A percentile compares a stretch with the other conserved stretches of the same genome.
Evolutionary conservation across 768 basidiomycete species (phyloP).

Genomic region (Leccinum subtestaceum): DNA sequence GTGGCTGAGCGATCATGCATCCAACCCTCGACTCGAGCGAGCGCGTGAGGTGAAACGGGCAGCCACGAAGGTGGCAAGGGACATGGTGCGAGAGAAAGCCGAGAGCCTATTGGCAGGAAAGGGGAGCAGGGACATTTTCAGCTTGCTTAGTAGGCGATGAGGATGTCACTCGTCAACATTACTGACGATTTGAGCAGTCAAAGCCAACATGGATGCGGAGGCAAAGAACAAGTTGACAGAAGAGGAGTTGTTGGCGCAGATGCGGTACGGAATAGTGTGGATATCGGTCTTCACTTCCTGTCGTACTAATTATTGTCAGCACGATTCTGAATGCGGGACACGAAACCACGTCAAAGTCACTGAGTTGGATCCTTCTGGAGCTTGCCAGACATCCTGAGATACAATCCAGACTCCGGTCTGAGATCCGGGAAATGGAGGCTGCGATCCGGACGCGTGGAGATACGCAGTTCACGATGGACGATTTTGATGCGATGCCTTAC

Average conservation of each 20-base stretch:
- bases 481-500: slow-evolving; percentile 55
- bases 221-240: slow-evolving; percentile 24
- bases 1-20: slow-evolving; percentile 30
- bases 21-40: slow-evolving; percentile 18
- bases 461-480: slow-evolving; percentile 29
- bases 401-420: slow-evolving; percentile 55
- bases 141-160: slow-evolving; percentile 38
- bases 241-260: slow-evolving; percentile 14
- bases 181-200: slow-evolving; percentile 14
- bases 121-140: slow-evolving; percentile 18
- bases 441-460: slow-evolving; percentile 9
- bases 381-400: slow-evolving; percentile 55
- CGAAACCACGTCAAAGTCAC: slow-evolving; percentile 58
- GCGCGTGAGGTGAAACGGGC: slow-evolving; percentile 10
- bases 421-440: slow-evolving; percentile 13
- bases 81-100: slow-evolving; percentile 19
- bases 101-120: slow-evolving; percentile 10
- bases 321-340: slow-evolving; percentile 51
- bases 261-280: slow-evolving; percentile 13
- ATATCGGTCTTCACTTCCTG: not conserved
- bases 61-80: slow-evolving; percentile 9
- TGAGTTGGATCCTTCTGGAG: slow-evolving; percentile 63
- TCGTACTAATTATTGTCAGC: slow-evolving; percentile 18
- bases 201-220: slow-evolving; percentile 27
- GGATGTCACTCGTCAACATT: not conserved